A percentile compares a stretch with the other conserved stretches of the same genome.
Evolutionary conservation across 257 asterid genomes (phyloP).

Genomic region (Plantago elongata): DNA sequence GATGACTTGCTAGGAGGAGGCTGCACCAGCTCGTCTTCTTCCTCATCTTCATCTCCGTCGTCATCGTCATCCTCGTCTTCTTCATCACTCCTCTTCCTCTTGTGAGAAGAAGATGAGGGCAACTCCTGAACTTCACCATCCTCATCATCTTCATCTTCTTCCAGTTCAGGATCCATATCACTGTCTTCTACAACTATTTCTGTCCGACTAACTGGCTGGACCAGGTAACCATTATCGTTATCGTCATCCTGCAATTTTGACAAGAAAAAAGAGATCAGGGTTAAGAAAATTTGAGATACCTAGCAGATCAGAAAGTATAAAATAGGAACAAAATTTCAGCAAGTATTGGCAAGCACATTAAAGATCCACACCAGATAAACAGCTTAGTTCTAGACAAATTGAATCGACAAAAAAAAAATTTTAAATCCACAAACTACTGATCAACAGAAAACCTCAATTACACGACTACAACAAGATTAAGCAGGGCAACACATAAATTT

Average conservation of each 20-base stretch:
- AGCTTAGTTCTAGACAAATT: too few species aligned
- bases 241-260: constrained; percentile 69
- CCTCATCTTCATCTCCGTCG: constrained; percentile 46
- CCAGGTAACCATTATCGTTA: constrained; percentile 50
- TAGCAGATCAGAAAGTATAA: too few species aligned
- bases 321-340: too few species aligned
- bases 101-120: constrained; percentile 53
- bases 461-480: too few species aligned
- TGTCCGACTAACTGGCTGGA: constrained; percentile 67
- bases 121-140: constrained; percentile 80
- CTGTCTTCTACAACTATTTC: constrained; percentile 38
- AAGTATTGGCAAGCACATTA: too few species aligned
- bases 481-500: too few species aligned
- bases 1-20: constrained; percentile 15
- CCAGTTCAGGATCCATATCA: constrained; percentile 30
- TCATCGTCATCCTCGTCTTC: constrained; percentile 39
- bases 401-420: too few species aligned
- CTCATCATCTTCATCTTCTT: constrained; percentile 42
- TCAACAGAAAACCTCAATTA: too few species aligned
- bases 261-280: neutral
- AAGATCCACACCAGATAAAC: too few species aligned
- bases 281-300: neutral
- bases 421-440: too few species aligned
- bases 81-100: constrained; percentile 44
- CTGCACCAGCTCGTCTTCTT: neutral